Percentiles rank a stretch among this genome's conserved stretches.
Evolutionary conservation across 495 filamentous ascomycete species (phyloP).

Genomic region (Penicillium canariense): DNA sequence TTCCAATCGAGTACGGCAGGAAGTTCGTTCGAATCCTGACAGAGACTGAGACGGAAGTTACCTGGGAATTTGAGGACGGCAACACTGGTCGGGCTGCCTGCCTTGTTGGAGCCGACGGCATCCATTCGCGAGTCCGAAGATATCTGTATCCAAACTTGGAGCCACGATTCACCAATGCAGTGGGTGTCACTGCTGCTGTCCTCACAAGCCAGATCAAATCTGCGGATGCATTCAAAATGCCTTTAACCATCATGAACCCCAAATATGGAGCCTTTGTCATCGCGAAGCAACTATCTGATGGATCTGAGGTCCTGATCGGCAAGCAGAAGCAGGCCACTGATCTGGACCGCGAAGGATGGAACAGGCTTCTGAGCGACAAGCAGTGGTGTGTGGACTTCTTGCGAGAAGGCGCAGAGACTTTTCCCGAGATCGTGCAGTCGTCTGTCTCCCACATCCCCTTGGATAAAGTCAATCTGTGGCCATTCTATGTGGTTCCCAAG

Average conservation of each 20-base stretch:
- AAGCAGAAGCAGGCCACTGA: constrained; percentile 33
- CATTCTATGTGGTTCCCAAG: constrained; percentile 41
- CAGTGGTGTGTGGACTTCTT: constrained; percentile 35
- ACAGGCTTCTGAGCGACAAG: constrained; percentile 30
- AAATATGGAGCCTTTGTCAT: constrained; percentile 46
- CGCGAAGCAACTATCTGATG: constrained; percentile 44
- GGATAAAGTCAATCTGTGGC: constrained; percentile 38
- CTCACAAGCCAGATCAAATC: constrained; percentile 22
- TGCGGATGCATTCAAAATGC: constrained; percentile 33
- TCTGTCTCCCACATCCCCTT: constrained; percentile 30
- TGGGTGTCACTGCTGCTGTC: constrained; percentile 31
- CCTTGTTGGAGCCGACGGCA: constrained; percentile 50
- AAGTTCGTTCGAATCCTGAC: constrained; percentile 40
- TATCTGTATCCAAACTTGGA: constrained; percentile 32
- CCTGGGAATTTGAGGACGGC: constrained; percentile 43
- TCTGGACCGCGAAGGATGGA: constrained; percentile 38
- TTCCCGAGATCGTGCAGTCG: constrained; percentile 34
- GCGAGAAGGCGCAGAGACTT: constrained; percentile 24
- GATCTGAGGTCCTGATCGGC: constrained; percentile 44
- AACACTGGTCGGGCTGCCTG: constrained; percentile 26
- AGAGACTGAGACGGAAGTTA: constrained; percentile 33
- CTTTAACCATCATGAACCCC: constrained; percentile 39
- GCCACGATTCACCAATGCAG: constrained; percentile 26
- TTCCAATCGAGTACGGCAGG: constrained; percentile 39
- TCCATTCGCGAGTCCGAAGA: constrained; percentile 46